phyloP scores from a whole-genome alignment of 2,329 filamentous ascomycete genomes.

The Paradendryphiella salina region DNA sequence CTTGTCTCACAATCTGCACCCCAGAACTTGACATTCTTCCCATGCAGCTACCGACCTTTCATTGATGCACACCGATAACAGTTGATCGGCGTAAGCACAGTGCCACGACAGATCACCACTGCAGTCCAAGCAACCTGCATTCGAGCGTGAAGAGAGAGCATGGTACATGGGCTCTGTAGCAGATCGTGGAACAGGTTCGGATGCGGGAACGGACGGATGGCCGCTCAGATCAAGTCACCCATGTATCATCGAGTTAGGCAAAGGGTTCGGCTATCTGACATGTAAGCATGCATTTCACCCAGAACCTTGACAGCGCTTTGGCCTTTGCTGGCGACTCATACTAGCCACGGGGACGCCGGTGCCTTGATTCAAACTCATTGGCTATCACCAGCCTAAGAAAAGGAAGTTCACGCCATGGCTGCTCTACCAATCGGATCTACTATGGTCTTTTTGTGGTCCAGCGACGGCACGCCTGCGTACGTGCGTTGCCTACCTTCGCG shows the following conservation, averaged over 20 bases:
- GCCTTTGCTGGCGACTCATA: not conserved
- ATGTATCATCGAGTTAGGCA: slow-evolving; percentile 5
- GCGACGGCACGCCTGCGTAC: not conserved
- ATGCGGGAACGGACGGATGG: slow-evolving; percentile 12
- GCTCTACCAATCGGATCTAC: slow-evolving; percentile 8
- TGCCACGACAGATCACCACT: not conserved
- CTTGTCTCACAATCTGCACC: slow-evolving; percentile 21
- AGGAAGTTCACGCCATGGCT: too few species aligned
- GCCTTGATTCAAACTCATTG: too few species aligned
- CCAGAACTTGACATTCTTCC: slow-evolving; percentile 8
- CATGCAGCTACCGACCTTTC: not conserved
- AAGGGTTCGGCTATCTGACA: not conserved
- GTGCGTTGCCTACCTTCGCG: not conserved
- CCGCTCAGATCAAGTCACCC: slow-evolving; percentile 6
- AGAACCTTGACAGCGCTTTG: not conserved
- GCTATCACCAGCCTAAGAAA: too few species aligned
- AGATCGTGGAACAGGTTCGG: slow-evolving; percentile 21
- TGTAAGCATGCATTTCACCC: not conserved
- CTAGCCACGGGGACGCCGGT: too few species aligned
- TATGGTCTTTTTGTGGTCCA: not conserved
- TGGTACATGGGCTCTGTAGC: slow-evolving; percentile 24
- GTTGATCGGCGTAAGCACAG: slow-evolving; percentile 6
- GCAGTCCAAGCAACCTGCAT: not conserved
- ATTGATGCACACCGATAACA: slow-evolving; percentile 1
- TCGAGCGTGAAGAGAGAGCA: slow-evolving; percentile 8